phyloP scores from a whole-genome alignment of 1,284 basidiomycete genomes.

The Cutaneotrichosporon curvatum region DNA sequence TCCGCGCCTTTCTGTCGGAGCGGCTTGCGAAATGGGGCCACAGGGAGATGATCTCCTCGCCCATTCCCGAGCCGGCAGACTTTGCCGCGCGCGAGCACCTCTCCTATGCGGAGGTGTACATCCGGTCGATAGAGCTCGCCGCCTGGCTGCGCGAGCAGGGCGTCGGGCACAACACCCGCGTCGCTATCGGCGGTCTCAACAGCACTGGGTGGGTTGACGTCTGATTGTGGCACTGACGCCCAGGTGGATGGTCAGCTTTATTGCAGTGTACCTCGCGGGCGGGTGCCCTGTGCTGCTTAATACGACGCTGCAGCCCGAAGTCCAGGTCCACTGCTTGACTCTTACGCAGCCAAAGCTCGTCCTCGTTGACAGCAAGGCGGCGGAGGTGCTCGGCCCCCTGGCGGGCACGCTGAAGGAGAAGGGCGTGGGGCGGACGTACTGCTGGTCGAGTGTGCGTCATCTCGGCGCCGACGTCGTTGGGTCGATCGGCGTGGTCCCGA shows the following conservation, averaged over 20 bases:
- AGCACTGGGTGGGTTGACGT: slow-evolving; percentile 17
- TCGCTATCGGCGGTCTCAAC: slow-evolving; percentile 38
- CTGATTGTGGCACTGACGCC: too few species aligned
- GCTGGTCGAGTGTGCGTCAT: slow-evolving; percentile 5
- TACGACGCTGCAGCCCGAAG: slow-evolving; percentile 13
- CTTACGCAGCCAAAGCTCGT: slow-evolving; percentile 28
- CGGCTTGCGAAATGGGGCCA: background rate
- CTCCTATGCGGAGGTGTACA: slow-evolving; percentile 25
- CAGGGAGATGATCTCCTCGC: slow-evolving; percentile 27
- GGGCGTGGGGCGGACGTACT: slow-evolving; percentile 4
- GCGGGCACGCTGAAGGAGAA: background rate
- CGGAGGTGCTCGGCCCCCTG: slow-evolving; percentile 20
- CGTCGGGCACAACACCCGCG: slow-evolving; percentile 22
- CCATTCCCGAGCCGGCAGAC: slow-evolving; percentile 13
- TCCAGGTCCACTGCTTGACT: slow-evolving; percentile 24
- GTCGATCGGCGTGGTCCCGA: background rate
- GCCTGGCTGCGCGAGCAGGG: slow-evolving; percentile 29
- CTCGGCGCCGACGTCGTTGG: background rate
- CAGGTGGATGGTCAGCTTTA: slow-evolving; percentile 33
- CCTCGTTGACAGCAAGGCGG: slow-evolving; percentile 28
- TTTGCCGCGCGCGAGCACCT: slow-evolving; percentile 16
- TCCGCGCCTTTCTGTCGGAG: slow-evolving; percentile 1
- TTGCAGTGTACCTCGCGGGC: slow-evolving; percentile 33
- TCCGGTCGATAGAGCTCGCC: slow-evolving; percentile 21
- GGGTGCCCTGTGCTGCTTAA: slow-evolving; percentile 35